These are phyloP conservation scores for Phytopythium vexans DNA, from an alignment of 352 stramenopile genomes.

Conservation along the genomic window DNA sequence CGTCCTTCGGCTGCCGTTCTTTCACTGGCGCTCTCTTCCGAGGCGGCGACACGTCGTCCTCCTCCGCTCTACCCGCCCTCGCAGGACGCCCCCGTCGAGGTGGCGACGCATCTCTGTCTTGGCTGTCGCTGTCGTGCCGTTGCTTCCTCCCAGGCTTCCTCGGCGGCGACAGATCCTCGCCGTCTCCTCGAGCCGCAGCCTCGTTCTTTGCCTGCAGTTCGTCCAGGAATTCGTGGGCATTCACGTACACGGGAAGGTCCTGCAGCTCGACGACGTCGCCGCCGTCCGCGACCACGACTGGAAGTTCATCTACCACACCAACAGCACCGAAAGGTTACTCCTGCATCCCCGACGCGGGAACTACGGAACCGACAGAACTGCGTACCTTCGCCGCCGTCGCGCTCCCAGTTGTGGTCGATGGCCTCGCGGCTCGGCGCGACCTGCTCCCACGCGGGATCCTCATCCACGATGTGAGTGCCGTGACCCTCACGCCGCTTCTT, in stretches of 20 bases:
- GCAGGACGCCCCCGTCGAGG: constrained; percentile 11
- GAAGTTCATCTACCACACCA: constrained; percentile 25
- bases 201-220: constrained; percentile 34
- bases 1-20: background rate
- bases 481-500: constrained; percentile 21
- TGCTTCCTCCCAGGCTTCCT: constrained; percentile 20
- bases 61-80: background rate
- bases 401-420: constrained; percentile 65
- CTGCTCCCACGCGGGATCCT: constrained; percentile 51
- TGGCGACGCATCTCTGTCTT: constrained; percentile 25
- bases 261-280: constrained; percentile 54
- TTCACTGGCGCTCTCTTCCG: constrained; percentile 6
- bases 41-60: constrained; percentile 27
- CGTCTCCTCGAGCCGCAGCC: constrained; percentile 9
- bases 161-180: constrained; percentile 45
- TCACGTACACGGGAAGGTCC: constrained; percentile 69
- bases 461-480: constrained; percentile 52
- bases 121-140: constrained; percentile 12
- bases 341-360: background rate
- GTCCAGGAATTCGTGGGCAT: constrained; percentile 61
- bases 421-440: constrained; percentile 36
- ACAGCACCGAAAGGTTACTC: background rate
- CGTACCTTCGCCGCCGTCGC: constrained; percentile 43
- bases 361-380: background rate
- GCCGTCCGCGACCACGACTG: constrained; percentile 41